These are phyloP conservation scores for Phytophthora tentaculata DNA, from an alignment of 352 stramenopile genomes.

Conservation along the genomic window DNA sequence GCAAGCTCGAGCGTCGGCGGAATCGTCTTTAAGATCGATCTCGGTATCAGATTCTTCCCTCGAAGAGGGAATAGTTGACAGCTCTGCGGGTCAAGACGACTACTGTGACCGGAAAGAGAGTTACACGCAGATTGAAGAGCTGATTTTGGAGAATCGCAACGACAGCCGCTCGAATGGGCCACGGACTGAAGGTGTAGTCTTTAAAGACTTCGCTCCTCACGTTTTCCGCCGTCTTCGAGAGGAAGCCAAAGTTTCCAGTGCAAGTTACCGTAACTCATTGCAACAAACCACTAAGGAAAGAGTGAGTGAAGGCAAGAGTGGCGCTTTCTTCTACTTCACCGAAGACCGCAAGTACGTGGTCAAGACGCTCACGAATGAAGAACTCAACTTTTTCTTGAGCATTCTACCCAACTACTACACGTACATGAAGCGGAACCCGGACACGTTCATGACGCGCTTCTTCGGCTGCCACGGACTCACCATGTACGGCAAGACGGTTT, in stretches of 20 bases:
- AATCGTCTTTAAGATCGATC: conserved; percentile 34
- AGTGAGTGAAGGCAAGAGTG: conserved; percentile 84
- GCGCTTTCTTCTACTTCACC: conserved; percentile 87
- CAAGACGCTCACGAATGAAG: conserved; percentile 80
- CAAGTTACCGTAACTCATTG: conserved; percentile 71
- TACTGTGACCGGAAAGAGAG: conserved; percentile 72
- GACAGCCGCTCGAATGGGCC: conserved; percentile 44
- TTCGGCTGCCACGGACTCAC: conserved; percentile 83
- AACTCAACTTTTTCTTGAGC: conserved; percentile 75
- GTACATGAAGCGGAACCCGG: conserved; percentile 66
- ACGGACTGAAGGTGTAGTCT: conserved; percentile 67
- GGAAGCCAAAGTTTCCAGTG: conserved; percentile 64
- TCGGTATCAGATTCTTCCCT: conserved; percentile 28
- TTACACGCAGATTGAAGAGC: conserved; percentile 79
- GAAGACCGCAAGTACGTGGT: conserved; percentile 86
- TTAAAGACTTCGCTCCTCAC: conserved; percentile 84
- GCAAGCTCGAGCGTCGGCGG: conserved; percentile 50
- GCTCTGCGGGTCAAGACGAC: conserved; percentile 28
- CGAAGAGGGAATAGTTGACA: conserved; percentile 23
- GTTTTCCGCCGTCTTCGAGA: conserved; percentile 77
- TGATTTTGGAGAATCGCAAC: conserved; percentile 75
- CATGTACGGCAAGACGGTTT: conserved; percentile 87
- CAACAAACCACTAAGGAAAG: conserved; percentile 79
- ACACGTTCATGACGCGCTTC: conserved; percentile 85
- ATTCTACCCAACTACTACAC: conserved; percentile 79